phyloP scores from a whole-genome alignment of 805 yeast genomes.

The Sugiyamaella mastotermitis region DNA sequence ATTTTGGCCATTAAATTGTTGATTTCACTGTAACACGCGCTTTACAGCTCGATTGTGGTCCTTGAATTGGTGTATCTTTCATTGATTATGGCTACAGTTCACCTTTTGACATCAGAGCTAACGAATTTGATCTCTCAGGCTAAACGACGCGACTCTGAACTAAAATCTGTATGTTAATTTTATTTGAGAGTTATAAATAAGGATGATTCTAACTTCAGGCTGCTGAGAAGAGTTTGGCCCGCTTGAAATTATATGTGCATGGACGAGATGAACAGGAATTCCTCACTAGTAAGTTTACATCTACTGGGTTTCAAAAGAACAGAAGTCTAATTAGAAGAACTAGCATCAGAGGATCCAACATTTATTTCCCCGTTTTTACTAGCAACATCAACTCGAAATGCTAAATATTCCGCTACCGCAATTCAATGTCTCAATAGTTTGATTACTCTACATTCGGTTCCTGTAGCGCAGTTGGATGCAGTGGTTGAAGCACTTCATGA shows the following conservation, averaged over 20 bases:
- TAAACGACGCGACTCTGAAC: conserved; percentile 63
- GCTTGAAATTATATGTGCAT: conserved; percentile 35
- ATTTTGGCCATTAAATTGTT: too few species aligned
- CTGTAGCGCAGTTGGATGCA: conserved; percentile 42
- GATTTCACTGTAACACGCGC: too few species aligned
- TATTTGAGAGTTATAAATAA: neutral
- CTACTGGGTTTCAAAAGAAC: neutral
- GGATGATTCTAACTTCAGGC: neutral
- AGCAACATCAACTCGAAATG: conserved; percentile 69
- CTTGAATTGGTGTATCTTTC: neutral
- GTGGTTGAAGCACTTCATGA: conserved; percentile 65
- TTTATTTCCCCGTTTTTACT: conserved; percentile 64
- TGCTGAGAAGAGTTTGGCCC: conserved; percentile 43
- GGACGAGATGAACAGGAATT: conserved; percentile 21
- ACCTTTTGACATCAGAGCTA: conserved; percentile 53
- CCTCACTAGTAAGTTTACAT: conserved; percentile 19
- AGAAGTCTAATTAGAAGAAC: neutral
- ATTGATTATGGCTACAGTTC: conserved; percentile 38
- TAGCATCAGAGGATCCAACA: conserved; percentile 38
- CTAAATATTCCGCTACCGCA: conserved; percentile 65
- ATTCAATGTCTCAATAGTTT: conserved; percentile 65
- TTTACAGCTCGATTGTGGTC: too few species aligned
- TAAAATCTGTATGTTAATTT: conserved; percentile 45
- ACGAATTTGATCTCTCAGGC: conserved; percentile 58
- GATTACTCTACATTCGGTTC: conserved; percentile 48